Base-by-base conservation (phyloP, 768 basidiomycete species). In the Tulasnella sp. region DNA sequence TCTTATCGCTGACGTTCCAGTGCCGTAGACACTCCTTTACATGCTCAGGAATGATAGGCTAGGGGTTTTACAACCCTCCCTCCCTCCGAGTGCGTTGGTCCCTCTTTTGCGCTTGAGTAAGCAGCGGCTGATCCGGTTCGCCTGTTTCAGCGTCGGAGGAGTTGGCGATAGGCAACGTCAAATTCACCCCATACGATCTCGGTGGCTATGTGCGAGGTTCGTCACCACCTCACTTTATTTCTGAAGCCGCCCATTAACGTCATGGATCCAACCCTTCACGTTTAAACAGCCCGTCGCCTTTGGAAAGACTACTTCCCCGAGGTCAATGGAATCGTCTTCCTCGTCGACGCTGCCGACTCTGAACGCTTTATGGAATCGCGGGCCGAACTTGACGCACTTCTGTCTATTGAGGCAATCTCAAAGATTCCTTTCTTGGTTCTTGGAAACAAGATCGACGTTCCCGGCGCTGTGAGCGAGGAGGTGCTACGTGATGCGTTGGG, bases 291-390 rank as follows among this genome's bases (percentile, higher is more conserved):
- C 77, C 97, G 98, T 82, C 95, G 98, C 82, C 92, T 99, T 85
- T 99, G 98, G 98, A 92, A 96, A 80, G 97, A 99, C 86, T 99
- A 99, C 88, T 99, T 99, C 92, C 98, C 98, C 74, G 98, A 99
- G 86, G 98, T 99, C 62, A 96, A 99, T 83, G 97, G 96, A 24
- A 98, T 99, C 83, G 92, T 99, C 84, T 99, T 99, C 91, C 89
- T 99, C 79, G 97, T 99, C 80, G 98, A 99, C 87, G 94, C 92
- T 82, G 96, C 96, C 81, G 98, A 99, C 88, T 92, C 93, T 84
- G 98, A 99, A 87, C 94, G 97, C 62, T 97, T 99, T 87, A 86
- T 92, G 9, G 98, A 99, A 87, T 95, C 95, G 82, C 99, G 98
- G 86, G 96, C 95, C 18, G 98, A 99, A 86, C 91, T 99, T 72